These are phyloP conservation scores for Phytophthora fragariaefolia DNA, from an alignment of 352 stramenopile genomes.

Conservation along the genomic window DNA sequence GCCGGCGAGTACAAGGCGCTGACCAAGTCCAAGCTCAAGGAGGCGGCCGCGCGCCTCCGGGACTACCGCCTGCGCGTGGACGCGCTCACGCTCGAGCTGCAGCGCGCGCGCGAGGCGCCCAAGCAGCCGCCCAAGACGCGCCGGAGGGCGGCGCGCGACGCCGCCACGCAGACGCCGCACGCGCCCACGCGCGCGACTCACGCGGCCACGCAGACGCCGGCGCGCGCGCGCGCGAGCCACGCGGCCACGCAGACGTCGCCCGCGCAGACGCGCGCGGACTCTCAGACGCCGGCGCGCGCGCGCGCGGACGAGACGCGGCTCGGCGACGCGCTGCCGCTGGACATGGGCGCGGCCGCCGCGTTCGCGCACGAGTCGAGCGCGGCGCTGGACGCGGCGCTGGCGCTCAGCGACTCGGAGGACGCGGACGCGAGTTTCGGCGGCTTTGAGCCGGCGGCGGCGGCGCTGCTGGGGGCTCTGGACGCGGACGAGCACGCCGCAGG, in stretches of 20 bases:
- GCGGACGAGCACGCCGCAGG: too few relatives aligned
- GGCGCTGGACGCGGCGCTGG: slow-evolving; percentile 49
- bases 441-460: slow-evolving; percentile 16
- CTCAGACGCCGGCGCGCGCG: neutral
- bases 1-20: slow-evolving; percentile 59
- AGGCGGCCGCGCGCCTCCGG: slow-evolving; percentile 58
- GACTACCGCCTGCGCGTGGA: slow-evolving; percentile 72
- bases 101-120: slow-evolving; percentile 8
- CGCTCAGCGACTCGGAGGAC: slow-evolving; percentile 38
- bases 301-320: too few relatives aligned
- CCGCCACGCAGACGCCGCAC: neutral
- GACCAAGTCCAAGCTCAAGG: slow-evolving; percentile 74
- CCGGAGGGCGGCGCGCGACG: too few relatives aligned
- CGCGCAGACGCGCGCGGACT: neutral
- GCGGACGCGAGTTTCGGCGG: neutral
- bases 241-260: slow-evolving; percentile 1
- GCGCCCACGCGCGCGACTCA: slow-evolving; percentile 26
- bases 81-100: slow-evolving; percentile 43
- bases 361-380: slow-evolving; percentile 33
- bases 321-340: neutral
- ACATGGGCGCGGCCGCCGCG: neutral
- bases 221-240: slow-evolving; percentile 23
- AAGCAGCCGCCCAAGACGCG: slow-evolving; percentile 24
- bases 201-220: neutral
- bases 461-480: too few relatives aligned